Evolutionary conservation across 169 alveolate genomes (phyloP), one percentile per base, ranked within the genome.

Genomic region (Plasmodium fragile): DNA sequence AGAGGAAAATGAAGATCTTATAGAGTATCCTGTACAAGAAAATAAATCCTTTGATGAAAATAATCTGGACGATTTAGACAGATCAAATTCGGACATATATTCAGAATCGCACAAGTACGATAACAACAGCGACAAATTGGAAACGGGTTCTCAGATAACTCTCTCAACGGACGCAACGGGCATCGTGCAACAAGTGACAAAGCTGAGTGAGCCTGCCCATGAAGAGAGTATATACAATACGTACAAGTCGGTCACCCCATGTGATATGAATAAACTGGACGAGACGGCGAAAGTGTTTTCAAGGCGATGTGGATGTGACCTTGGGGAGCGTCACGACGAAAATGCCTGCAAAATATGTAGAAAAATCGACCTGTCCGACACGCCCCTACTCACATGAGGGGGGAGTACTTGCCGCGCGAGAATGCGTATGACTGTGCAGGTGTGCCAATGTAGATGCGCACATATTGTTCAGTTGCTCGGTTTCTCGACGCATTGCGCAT

Each of bases 301-400:
- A 59, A 93, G 85, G 82, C 94, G 96, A 41, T 95, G 97, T 55
- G 97, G 97, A 28, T 95, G 97, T 82, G 97, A 95, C 79, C 94
- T 95, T 55, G 96, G 96, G n/a, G 95, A 92, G 7, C 95, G 91
- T n/a, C 96, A 94, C 93, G 96, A 95, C 70, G 97, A 95, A 73
- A 95, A 95, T 93, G 82, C 85, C 52, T 95, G 97, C 79, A 95
- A 91, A 16, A 92, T 95, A 25, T 95, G 97, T 83, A 87, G 95
- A 82, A 82, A 92, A 82, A 93, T 95, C 45, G 97, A 95, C 81
- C 92, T 95, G 39, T 95, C 97, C 30, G 97, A 95, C 39, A 95
- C 97, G 5, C 97, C 97, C n/a, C 85, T 95, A 65, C 82, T 95
- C 82, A 93, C 78, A 83, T 95, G 80, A 95, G 32, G 32, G 73